Evolutionary conservation across 495 filamentous ascomycete species (phyloP), one percentile per base, ranked within the genome.

Genomic region (Annulohypoxylon maeteangense): DNA sequence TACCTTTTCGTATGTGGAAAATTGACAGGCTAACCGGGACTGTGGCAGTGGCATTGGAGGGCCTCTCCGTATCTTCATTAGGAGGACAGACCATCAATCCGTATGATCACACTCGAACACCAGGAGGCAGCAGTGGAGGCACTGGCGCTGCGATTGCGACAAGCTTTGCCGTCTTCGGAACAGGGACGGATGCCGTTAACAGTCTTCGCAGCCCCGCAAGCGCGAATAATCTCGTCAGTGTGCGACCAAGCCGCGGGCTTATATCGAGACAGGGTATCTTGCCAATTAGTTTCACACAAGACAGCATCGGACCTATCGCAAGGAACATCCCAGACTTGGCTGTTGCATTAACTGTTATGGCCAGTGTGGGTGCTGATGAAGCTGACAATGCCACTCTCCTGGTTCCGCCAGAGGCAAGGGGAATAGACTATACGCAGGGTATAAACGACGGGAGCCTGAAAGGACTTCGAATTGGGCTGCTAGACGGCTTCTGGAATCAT

Each of bases 101-200:
- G 0, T 91, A 90, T 45, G 89, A 91, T 69, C 61, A 78, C 0
- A 82, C 81, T 2, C 83, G 89, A 11, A 91, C 89, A 0, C 87
- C 90, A 0, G 89, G 89, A 11, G 90, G 89, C 0, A 89, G 86
- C 29, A 89, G 87, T 18, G 88, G 89, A 7, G 90, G 90, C 0
- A 87, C 87, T 2, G 88, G 84, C 0, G 90, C 86, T 0, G 87
- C 86, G 1, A 75, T 92, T 16, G 87, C 87, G n/a, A 79, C 87
- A 1, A 86, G 83, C 50, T 82, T 90, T 47, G 85, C 84, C 0
- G 75, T 91, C 0, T 76, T 86, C 7, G 88, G 86, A 0, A 87
- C 84, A 23, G 90, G 90, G 0, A 87, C 87, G 2, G 89, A 92
- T 64, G 90, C 90, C 1, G 83, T 90, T 22, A 91, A 91, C 61